Evolutionary conservation across 208 protist genomes (phyloP).

Genomic region (Paratrypanosoma confusum): DNA sequence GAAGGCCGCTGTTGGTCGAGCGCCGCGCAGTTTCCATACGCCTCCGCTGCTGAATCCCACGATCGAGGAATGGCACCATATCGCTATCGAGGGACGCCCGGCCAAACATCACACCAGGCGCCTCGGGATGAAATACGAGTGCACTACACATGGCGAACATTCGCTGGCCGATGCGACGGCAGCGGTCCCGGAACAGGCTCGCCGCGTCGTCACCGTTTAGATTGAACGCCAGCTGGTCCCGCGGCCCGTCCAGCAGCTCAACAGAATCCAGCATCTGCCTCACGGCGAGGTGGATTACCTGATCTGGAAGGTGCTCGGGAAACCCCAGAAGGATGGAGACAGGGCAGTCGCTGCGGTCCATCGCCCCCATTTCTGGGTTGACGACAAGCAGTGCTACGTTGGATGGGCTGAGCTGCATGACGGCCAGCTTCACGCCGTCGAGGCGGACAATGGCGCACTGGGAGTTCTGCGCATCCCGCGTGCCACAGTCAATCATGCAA

Average conservation of each 20-base stretch:
- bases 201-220: conserved; percentile 3
- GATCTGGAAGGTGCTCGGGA: conserved; percentile 12
- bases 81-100: background rate
- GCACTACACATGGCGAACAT: conserved; percentile 8
- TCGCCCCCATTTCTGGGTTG: conserved; percentile 6
- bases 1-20: background rate
- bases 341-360: conserved; percentile 11
- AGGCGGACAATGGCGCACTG: conserved; percentile 13
- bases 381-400: conserved; percentile 6
- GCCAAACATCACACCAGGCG: background rate
- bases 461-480: conserved; percentile 5
- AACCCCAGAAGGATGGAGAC: conserved; percentile 9
- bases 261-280: conserved; percentile 12
- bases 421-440: conserved; percentile 13
- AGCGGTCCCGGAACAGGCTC: conserved; percentile 9
- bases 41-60: background rate
- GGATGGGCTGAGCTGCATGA: conserved; percentile 6
- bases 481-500: conserved; percentile 13
- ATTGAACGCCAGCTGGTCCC: conserved; percentile 1
- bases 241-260: conserved; percentile 10
- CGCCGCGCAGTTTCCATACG: background rate
- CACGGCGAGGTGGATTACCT: conserved; percentile 5
- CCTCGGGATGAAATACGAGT: conserved; percentile 2
- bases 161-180: conserved; percentile 2
- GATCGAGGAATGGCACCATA: background rate